Conservation (phyloP, 495 filamentous ascomycete genomes). For the Talaromyces trachyspermus region DNA sequence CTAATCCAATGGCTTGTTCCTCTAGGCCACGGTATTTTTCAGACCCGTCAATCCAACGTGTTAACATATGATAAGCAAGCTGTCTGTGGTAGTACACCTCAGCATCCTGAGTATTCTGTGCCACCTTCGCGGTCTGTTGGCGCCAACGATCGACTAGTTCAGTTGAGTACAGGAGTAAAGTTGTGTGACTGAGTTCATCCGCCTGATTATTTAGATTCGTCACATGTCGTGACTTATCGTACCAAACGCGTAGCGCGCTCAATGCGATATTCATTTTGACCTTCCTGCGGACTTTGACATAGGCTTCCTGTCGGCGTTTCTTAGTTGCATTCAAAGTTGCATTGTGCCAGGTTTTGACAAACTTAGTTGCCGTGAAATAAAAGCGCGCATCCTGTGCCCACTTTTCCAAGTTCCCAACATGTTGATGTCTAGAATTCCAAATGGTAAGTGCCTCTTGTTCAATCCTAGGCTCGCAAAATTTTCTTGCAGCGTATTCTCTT, state of each 20-base stretch:
- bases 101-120: slow-evolving; percentile 34
- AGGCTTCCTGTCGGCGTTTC: slow-evolving; percentile 51
- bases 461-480: slow-evolving; percentile 46
- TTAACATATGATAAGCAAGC: slow-evolving; percentile 39
- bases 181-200: slow-evolving; percentile 28
- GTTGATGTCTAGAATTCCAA: slow-evolving; percentile 38
- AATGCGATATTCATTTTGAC: slow-evolving; percentile 52
- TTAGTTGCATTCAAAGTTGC: slow-evolving; percentile 43
- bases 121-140: slow-evolving; percentile 25
- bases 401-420: slow-evolving; percentile 41
- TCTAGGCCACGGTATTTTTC: slow-evolving; percentile 35
- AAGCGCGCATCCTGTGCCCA: slow-evolving; percentile 51
- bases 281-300: slow-evolving; percentile 48
- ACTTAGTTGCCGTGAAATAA: slow-evolving; percentile 49
- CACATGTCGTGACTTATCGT: slow-evolving; percentile 28
- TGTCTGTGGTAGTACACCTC: slow-evolving; percentile 33
- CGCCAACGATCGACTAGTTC: slow-evolving; percentile 40
- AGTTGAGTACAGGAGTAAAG: slow-evolving; percentile 27
- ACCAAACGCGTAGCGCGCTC: slow-evolving; percentile 38
- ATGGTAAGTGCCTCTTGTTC: slow-evolving; percentile 39
- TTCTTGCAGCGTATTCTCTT: slow-evolving; percentile 42
- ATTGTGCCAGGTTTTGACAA: slow-evolving; percentile 49
- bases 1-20: slow-evolving; percentile 40
- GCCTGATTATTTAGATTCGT: slow-evolving; percentile 40
- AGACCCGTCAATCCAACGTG: slow-evolving; percentile 37